Conservation (phyloP, 1,284 basidiomycete genomes). For the Meira nashicola region DNA sequence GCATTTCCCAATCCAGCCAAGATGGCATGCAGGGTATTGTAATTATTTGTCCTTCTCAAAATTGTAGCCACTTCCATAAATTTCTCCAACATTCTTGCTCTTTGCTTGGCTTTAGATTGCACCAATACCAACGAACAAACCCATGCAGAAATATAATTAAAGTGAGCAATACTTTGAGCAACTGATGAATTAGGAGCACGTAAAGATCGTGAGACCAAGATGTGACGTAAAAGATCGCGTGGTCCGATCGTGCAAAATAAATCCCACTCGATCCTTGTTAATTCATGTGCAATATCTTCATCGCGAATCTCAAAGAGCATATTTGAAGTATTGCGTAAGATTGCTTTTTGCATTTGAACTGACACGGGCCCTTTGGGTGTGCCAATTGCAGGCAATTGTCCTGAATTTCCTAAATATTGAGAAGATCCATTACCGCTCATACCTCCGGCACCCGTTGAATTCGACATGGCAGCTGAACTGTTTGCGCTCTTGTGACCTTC, state of each 20-base stretch:
- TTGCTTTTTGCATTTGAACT: slow-evolving; percentile 20
- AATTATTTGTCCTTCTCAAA: slow-evolving; percentile 40
- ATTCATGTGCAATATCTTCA: slow-evolving; percentile 34
- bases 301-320: slow-evolving; percentile 36
- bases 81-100: slow-evolving; percentile 43
- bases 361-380: neutral
- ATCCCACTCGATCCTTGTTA: slow-evolving; percentile 40
- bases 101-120: slow-evolving; percentile 38
- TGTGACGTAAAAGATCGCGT: slow-evolving; percentile 41
- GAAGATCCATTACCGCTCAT: neutral
- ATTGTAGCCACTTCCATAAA: slow-evolving; percentile 44
- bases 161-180: slow-evolving; percentile 40
- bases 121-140: slow-evolving; percentile 45
- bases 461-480: slow-evolving; percentile 5
- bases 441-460: slow-evolving; percentile 2
- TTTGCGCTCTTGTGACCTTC: slow-evolving; percentile 3
- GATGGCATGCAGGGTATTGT: slow-evolving; percentile 41
- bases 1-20: slow-evolving; percentile 42
- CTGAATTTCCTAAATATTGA: neutral
- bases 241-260: slow-evolving; percentile 41
- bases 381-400: neutral
- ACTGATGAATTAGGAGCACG: slow-evolving; percentile 31
- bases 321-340: slow-evolving; percentile 35
- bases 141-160: slow-evolving; percentile 47
- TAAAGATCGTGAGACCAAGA: slow-evolving; percentile 31